phyloP scores from a whole-genome alignment of 2,329 filamentous ascomycete species.

The Epichloe uncinata region DNA sequence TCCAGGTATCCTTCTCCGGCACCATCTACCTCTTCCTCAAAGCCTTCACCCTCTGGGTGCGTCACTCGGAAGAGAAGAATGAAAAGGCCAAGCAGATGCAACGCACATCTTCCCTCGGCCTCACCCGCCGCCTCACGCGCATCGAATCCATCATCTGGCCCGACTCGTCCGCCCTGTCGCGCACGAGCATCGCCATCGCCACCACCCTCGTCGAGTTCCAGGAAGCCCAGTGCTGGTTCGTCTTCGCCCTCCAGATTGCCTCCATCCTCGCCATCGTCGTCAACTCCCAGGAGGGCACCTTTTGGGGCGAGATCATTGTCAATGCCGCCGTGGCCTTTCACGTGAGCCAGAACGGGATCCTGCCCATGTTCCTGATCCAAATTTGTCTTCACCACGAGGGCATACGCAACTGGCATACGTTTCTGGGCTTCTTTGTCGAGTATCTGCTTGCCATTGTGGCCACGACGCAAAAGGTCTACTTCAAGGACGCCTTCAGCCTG shows the following conservation, averaged over 20 bases:
- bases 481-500: slow-evolving; percentile 20
- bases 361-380: slow-evolving; percentile 26
- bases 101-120: slow-evolving; percentile 1
- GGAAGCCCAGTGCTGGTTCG: slow-evolving; percentile 26
- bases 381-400: slow-evolving; percentile 25
- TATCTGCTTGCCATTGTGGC: slow-evolving; percentile 25
- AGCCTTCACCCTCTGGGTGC: slow-evolving; percentile 23
- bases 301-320: slow-evolving; percentile 26
- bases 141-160: slow-evolving; percentile 25
- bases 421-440: slow-evolving; percentile 25
- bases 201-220: slow-evolving; percentile 28
- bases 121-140: slow-evolving; percentile 20
- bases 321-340: slow-evolving; percentile 25
- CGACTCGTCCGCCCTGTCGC: slow-evolving; percentile 22
- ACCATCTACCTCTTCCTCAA: slow-evolving; percentile 21
- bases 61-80: slow-evolving; percentile 16
- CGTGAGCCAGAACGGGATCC: slow-evolving; percentile 23
- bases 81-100: background rate
- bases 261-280: slow-evolving; percentile 27
- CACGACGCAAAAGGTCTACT: slow-evolving; percentile 21
- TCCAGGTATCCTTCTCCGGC: slow-evolving; percentile 24
- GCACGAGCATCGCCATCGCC: slow-evolving; percentile 25
- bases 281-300: slow-evolving; percentile 26
- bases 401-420: slow-evolving; percentile 27
- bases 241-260: slow-evolving; percentile 26